phyloP scores from a whole-genome alignment of 306 rosid species.

The Prunus armeniaca region DNA sequence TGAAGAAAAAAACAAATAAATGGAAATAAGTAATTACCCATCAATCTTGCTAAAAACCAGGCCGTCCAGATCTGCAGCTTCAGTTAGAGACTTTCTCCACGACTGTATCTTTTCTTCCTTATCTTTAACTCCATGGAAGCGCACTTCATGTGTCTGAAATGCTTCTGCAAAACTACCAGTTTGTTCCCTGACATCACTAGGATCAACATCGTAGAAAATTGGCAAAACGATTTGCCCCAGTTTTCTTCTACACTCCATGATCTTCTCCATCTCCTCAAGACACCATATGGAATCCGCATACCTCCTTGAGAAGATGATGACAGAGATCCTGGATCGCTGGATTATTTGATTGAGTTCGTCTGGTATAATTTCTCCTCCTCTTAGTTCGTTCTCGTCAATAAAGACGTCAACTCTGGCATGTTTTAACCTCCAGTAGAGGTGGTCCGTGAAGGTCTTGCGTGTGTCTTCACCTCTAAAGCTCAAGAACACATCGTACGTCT shows the following conservation, averaged over 20 bases:
- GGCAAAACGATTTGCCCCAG: background rate
- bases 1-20: background rate
- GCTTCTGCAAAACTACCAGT: background rate
- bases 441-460: too few species aligned
- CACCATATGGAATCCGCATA: conserved; percentile 5
- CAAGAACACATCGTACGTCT: background rate
- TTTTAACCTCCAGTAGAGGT: background rate
- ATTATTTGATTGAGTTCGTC: background rate
- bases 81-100: background rate
- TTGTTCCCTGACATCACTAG: background rate
- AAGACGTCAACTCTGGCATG: background rate
- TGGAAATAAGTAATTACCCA: background rate
- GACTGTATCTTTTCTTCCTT: background rate
- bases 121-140: background rate
- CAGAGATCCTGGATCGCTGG: background rate
- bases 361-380: background rate
- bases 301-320: background rate
- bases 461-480: conserved; percentile 1
- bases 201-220: background rate
- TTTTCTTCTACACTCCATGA: background rate
- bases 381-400: background rate
- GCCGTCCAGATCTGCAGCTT: background rate
- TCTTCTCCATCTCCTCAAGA: conserved; percentile 1
- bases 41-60: too few species aligned
- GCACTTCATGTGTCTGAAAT: background rate